Conservation (phyloP, 2,329 filamentous ascomycete species). For the Colletotrichum destructivum region DNA sequence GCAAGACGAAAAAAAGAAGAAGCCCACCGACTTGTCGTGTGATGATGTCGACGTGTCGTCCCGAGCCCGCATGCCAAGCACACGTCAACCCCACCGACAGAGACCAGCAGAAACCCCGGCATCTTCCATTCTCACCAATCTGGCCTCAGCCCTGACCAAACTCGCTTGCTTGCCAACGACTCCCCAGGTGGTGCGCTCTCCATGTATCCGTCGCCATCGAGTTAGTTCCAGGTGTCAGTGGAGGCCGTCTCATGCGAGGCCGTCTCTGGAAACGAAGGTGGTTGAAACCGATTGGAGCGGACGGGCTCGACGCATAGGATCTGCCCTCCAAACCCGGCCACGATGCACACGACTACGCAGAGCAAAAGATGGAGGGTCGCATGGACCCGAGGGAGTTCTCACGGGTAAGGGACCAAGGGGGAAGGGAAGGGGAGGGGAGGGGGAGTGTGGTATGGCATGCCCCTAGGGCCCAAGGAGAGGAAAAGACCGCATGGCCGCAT, state of each 20-base stretch:
- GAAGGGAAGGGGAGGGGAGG: neutral
- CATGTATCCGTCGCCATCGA: neutral
- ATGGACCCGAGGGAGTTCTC: neutral
- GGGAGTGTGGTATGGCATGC: too few species aligned
- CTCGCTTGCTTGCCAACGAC: too few species aligned
- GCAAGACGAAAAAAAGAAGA: neutral
- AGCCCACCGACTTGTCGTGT: neutral
- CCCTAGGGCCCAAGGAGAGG: too few species aligned
- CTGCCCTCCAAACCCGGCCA: neutral
- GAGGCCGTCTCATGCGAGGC: slow-evolving; percentile 3
- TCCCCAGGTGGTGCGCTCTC: neutral
- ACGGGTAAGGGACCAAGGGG: neutral
- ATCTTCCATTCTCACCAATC: neutral
- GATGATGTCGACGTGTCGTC: neutral
- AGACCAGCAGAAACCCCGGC: neutral
- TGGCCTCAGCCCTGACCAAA: neutral
- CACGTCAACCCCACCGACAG: neutral
- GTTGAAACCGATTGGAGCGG: neutral
- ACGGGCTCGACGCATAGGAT: neutral
- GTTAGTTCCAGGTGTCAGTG: neutral
- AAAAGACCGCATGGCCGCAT: slow-evolving; percentile 14
- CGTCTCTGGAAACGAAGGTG: neutral
- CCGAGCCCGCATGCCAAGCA: neutral
- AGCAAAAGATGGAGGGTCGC: slow-evolving; percentile 1
- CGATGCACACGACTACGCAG: neutral